Evolutionary conservation across 345 rosid species (phyloP).

Genomic region (Brassica carinata): DNA sequence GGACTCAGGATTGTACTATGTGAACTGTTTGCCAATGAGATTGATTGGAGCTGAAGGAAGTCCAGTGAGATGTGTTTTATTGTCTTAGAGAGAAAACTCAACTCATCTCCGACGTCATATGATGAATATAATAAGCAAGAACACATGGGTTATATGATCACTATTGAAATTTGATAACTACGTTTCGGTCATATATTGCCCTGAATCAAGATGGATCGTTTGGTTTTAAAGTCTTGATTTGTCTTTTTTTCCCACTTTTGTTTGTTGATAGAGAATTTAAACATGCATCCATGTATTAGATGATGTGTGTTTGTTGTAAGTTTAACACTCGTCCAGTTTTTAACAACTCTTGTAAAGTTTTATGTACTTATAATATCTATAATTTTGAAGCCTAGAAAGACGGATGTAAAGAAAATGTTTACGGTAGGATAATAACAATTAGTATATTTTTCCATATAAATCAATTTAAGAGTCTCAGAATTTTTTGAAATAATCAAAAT

Average conservation of each 20-base stretch:
- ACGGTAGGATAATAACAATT: too few relatives aligned
- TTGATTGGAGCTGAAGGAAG: slow-evolving; percentile 66
- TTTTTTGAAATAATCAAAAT: too few relatives aligned
- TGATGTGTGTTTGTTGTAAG: slow-evolving; percentile 41
- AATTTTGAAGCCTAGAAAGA: too few relatives aligned
- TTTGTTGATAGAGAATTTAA: neutral
- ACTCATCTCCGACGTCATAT: neutral
- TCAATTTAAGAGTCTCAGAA: too few relatives aligned
- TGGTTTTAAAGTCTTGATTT: too few relatives aligned
- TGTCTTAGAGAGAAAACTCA: slow-evolving; percentile 7
- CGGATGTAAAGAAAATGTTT: too few relatives aligned
- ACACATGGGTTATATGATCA: neutral
- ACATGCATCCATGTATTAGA: slow-evolving; percentile 39
- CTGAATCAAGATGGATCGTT: neutral
- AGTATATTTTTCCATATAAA: too few relatives aligned
- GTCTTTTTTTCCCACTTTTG: neutral
- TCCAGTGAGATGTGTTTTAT: slow-evolving; percentile 68
- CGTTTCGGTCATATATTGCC: slow-evolving; percentile 14
- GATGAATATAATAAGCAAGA: neutral
- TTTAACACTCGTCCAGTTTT: slow-evolving; percentile 25
- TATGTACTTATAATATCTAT: too few relatives aligned
- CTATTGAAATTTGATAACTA: neutral
- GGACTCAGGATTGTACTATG: slow-evolving; percentile 52
- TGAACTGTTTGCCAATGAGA: slow-evolving; percentile 64
- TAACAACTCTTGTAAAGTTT: slow-evolving; percentile 25